Evolutionary conservation across 371 early-diverging fungal genomes (phyloP).

Genomic region (Circinella umbellata): DNA sequence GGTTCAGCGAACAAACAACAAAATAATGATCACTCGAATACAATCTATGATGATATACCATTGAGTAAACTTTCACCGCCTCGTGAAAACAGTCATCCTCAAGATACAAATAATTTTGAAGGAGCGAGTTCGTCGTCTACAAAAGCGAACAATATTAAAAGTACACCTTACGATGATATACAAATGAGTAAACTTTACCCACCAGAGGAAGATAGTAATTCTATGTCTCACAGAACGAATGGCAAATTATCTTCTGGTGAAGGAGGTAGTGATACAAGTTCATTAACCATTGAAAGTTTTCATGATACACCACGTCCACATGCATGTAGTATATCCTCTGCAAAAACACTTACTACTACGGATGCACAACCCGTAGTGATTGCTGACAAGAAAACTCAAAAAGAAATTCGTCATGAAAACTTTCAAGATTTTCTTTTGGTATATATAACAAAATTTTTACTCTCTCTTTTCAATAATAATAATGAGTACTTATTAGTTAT

Average conservation of each 20-base stretch:
- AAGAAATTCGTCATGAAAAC: slow-evolving; percentile 18
- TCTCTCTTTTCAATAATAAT: no score
- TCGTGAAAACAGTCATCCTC: background rate
- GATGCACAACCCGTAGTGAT: background rate
- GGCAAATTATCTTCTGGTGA: no score
- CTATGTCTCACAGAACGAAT: no score
- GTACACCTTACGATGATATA: background rate
- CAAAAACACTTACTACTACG: background rate
- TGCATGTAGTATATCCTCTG: background rate
- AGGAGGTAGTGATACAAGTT: no score
- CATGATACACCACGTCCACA: no score
- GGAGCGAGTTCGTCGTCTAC: background rate
- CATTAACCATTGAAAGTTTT: background rate
- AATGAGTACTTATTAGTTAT: no score
- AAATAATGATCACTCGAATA: no score
- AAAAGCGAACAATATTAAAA: no score
- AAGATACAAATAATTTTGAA: background rate
- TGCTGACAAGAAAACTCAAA: slow-evolving; percentile 7
- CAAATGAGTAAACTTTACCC: background rate
- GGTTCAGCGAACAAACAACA: no score
- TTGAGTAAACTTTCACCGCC: background rate
- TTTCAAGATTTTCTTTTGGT: slow-evolving; percentile 19
- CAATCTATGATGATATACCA: no score
- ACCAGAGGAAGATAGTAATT: no score
- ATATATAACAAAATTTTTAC: background rate